Base-by-base conservation (phyloP, 352 stramenopile species). In the Globisporangium nodosum region DNA sequence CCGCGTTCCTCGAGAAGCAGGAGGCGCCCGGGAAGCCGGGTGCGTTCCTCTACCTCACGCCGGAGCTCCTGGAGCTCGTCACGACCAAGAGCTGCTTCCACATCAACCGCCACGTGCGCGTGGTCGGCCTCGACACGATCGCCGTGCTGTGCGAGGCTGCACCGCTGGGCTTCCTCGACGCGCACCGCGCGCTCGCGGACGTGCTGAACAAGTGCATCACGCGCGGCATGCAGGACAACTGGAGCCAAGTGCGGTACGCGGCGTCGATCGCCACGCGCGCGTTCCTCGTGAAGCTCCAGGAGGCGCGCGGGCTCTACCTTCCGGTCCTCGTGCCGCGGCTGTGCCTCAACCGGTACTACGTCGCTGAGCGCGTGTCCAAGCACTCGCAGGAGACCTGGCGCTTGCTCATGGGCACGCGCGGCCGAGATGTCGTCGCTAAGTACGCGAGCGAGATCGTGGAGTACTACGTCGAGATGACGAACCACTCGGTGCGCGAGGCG, bases 271-370 rank as follows among this genome's bases (percentile, higher is more conserved):
- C 96, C 8, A 90, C 85, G 49, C 85, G 95, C 8, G 78, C 80
- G 6, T 97, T 98, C 65, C 67, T 97, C 27, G 21, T 75, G 33
- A 90, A 90, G 58, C 82, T 98, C 13, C 68, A 79, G 47, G 47
- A 87, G 6, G 60, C 70, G 3, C 81, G 79, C 21, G 63, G 69
- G 1, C 52, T 65, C 12, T 97, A 96, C 58, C 69, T 90, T 12
- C 75, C 76, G 1, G 58, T 85, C n/a, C 65, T 99, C 7, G 71
- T 98, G 27, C 94, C 95, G 16, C 85, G 93, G 15, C 93, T 99
- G 84, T 98, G 94, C 66, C 70, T 99, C n/a, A 99, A 99, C 74
- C 89, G 96, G 35, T 96, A 97, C 66, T 99, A 98, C 66, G 80
- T 98, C 35, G 96, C 96, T 0, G 94, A 98, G 68, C 94, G 96